Evolutionary conservation across 1,284 basidiomycete species (phyloP).

Genomic region (Acaromyces ingoldii): DNA sequence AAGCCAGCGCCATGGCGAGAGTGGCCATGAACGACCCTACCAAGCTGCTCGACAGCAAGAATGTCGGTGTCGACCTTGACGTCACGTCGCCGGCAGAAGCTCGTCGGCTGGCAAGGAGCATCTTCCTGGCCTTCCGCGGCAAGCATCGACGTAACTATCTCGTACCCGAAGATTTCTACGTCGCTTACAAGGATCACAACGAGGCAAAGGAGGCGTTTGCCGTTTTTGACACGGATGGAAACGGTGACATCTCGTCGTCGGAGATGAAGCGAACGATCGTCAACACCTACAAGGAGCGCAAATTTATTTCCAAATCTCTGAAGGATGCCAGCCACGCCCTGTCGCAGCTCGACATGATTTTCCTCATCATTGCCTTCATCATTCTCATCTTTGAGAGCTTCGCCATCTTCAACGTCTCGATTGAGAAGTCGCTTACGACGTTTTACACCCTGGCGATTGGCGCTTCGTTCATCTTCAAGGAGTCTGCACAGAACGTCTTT

Average conservation of each 20-base stretch:
- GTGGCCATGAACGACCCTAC: constrained; percentile 36
- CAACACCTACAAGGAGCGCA: constrained; percentile 45
- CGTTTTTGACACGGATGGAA: constrained; percentile 65
- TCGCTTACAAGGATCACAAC: constrained; percentile 62
- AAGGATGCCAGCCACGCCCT: constrained; percentile 48
- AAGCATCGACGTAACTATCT: constrained; percentile 59
- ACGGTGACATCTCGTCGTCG: constrained; percentile 69
- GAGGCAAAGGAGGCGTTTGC: constrained; percentile 66
- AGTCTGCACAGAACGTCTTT: constrained; percentile 44
- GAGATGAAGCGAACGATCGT: constrained; percentile 70
- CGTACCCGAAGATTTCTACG: constrained; percentile 64
- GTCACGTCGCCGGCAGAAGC: constrained; percentile 45
- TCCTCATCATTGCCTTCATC: constrained; percentile 28
- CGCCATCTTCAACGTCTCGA: constrained; percentile 46
- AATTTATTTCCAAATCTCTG: constrained; percentile 40
- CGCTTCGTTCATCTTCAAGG: constrained; percentile 48
- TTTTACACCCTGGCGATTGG: constrained; percentile 48
- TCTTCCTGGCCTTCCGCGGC: constrained; percentile 63
- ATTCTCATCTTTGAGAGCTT: constrained; percentile 44
- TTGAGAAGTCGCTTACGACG: constrained; percentile 38
- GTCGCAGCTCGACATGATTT: constrained; percentile 34
- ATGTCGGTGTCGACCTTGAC: constrained; percentile 40
- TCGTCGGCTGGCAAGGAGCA: constrained; percentile 64
- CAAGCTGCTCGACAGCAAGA: constrained; percentile 23
- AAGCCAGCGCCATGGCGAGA: constrained; percentile 23